phyloP scores from a whole-genome alignment of 73 alveolate species.

The Tetrahymena thermophila region DNA sequence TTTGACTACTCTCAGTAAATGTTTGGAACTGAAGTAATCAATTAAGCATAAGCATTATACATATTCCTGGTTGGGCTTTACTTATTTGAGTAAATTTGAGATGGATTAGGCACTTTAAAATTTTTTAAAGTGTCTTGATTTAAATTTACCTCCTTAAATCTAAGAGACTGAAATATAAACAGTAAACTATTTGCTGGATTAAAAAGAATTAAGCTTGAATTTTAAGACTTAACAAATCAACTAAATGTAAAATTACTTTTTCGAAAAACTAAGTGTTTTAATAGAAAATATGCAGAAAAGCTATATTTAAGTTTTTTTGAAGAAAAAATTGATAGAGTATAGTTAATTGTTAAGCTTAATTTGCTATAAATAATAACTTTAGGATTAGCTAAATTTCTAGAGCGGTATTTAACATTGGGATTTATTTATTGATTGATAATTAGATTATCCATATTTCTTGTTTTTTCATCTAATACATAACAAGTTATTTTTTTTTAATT shows the following conservation, averaged over 20 bases:
- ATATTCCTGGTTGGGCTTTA: neutral
- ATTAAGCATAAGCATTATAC: neutral
- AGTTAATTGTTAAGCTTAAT: neutral
- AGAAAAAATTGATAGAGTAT: neutral
- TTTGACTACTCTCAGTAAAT: neutral
- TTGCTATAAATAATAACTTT: neutral
- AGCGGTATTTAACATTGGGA: neutral
- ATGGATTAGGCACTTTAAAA: neutral
- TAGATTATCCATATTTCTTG: neutral
- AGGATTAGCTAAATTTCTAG: neutral
- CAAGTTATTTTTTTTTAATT: too few species aligned
- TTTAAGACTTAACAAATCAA: too few species aligned
- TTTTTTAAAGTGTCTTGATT: neutral
- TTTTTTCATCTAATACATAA: too few species aligned
- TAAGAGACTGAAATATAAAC: neutral
- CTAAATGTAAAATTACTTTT: neutral
- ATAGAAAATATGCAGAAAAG: neutral
- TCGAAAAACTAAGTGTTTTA: neutral
- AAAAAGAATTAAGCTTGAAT: neutral
- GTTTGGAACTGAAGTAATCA: neutral
- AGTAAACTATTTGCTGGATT: neutral
- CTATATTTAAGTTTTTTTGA: too few species aligned
- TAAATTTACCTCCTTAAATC: neutral
- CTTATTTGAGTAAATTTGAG: neutral
- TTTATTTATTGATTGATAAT: neutral